Evolutionary conservation across 2,329 filamentous ascomycete species (phyloP).

Genomic region (Lachnellula occidentalis): DNA sequence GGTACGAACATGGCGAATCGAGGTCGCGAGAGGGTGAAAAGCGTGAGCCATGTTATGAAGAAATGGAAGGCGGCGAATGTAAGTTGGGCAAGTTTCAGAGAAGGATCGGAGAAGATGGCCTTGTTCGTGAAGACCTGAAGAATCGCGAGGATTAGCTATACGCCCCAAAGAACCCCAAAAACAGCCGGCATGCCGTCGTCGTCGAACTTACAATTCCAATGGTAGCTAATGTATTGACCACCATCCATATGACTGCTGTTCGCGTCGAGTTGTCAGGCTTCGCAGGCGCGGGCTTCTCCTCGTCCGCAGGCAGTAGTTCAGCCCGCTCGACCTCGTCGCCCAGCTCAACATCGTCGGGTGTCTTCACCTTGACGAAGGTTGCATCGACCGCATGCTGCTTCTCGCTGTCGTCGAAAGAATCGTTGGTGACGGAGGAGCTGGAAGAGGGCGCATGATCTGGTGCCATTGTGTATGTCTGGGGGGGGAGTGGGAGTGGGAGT

Average conservation of each 20-base stretch:
- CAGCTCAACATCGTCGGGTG: constrained; percentile 34
- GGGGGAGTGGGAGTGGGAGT: no score
- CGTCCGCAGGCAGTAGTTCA: constrained; percentile 35
- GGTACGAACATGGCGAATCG: constrained; percentile 53
- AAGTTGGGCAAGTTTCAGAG: constrained; percentile 56
- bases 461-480: constrained; percentile 19
- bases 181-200: not conserved
- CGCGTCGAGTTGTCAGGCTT: constrained; percentile 31
- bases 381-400: constrained; percentile 21
- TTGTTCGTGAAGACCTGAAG: constrained; percentile 59
- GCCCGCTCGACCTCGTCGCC: constrained; percentile 37
- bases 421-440: constrained; percentile 26
- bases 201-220: constrained; percentile 51
- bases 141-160: not conserved
- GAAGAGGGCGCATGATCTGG: constrained; percentile 22
- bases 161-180: no score
- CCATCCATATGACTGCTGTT: constrained; percentile 49
- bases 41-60: constrained; percentile 56
- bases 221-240: constrained; percentile 56
- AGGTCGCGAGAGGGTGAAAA: constrained; percentile 57
- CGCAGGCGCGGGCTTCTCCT: constrained; percentile 28
- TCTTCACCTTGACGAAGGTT: constrained; percentile 23
- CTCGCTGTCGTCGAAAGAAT: constrained; percentile 26
- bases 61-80: constrained; percentile 67
- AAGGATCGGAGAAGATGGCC: constrained; percentile 59